phyloP scores from a whole-genome alignment of 371 early-diverging fungal species.

The Mucor racemosus region DNA sequence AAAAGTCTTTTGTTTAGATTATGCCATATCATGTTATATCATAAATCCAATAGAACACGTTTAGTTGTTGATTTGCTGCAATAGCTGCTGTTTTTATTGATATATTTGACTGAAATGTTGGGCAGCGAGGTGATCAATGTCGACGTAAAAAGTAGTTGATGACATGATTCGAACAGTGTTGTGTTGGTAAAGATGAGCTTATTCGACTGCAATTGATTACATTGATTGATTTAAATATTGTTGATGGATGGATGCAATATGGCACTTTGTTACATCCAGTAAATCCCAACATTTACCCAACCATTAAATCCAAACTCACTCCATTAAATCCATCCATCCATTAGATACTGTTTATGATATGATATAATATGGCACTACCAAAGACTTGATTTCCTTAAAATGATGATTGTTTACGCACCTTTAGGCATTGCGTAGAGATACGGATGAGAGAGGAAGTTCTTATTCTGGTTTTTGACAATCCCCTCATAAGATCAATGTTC shows the following conservation, averaged over 20 bases:
- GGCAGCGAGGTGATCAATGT: background rate
- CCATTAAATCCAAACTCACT: background rate
- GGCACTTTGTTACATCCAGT: background rate
- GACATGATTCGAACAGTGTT: background rate
- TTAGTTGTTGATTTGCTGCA: background rate
- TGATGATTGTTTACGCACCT: constrained; percentile 6
- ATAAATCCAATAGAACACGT: background rate
- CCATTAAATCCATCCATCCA: constrained; percentile 29
- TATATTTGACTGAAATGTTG: background rate
- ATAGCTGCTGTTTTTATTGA: too few relatives aligned
- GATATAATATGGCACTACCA: background rate
- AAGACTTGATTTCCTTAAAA: background rate
- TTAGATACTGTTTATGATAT: background rate
- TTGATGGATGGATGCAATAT: constrained; percentile 8
- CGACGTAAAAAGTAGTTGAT: background rate
- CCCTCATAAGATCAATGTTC: constrained; percentile 2
- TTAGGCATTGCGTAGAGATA: constrained; percentile 28
- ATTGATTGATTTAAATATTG: background rate
- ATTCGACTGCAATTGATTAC: background rate
- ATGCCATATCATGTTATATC: background rate
- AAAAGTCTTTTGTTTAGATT: background rate
- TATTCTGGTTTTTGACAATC: constrained; percentile 1
- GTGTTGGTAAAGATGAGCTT: background rate
- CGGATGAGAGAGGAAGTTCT: constrained; percentile 23
- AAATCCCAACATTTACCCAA: background rate